Conservation (phyloP, 2,329 filamentous ascomycete genomes). For the Phialophora verrucosa region DNA sequence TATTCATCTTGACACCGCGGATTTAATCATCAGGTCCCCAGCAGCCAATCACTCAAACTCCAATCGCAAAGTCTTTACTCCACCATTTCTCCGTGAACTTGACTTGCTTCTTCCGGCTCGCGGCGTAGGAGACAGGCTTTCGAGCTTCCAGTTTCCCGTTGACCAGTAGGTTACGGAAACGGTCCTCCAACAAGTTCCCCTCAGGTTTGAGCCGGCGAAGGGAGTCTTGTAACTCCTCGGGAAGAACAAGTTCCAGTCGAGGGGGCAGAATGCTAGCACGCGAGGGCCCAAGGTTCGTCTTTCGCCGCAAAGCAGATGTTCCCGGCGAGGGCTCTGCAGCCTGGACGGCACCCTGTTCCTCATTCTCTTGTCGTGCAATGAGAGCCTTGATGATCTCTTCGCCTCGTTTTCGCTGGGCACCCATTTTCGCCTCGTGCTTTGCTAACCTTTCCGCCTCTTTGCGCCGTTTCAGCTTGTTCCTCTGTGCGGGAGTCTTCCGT, state of each 20-base stretch:
- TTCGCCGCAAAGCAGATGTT: constrained; percentile 25
- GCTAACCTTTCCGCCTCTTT: constrained; percentile 82
- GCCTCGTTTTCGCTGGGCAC: constrained; percentile 73
- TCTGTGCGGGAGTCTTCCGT: constrained; percentile 82
- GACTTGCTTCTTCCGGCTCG: constrained; percentile 75
- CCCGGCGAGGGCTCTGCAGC: background rate
- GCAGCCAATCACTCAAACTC: background rate
- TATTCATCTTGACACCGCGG: background rate
- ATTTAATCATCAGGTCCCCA: background rate
- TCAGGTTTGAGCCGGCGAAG: constrained; percentile 86
- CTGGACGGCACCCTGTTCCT: constrained; percentile 60
- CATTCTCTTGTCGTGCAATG: constrained; percentile 46
- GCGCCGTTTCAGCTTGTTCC: constrained; percentile 85
- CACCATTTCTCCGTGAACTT: constrained; percentile 95
- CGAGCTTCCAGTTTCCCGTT: constrained; percentile 87
- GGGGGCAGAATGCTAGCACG: constrained; percentile 68
- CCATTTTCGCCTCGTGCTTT: constrained; percentile 76
- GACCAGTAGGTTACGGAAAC: constrained; percentile 86
- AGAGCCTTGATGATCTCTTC: constrained; percentile 59
- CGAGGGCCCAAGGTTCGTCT: constrained; percentile 24
- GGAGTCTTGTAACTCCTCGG: constrained; percentile 82
- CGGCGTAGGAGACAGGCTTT: constrained; percentile 75
- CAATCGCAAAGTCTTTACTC: constrained; percentile 80
- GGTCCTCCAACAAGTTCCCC: constrained; percentile 90
- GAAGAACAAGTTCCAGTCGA: constrained; percentile 77